Conservation (phyloP, 2,329 filamentous ascomycete species). For the Cytospora piceicola region DNA sequence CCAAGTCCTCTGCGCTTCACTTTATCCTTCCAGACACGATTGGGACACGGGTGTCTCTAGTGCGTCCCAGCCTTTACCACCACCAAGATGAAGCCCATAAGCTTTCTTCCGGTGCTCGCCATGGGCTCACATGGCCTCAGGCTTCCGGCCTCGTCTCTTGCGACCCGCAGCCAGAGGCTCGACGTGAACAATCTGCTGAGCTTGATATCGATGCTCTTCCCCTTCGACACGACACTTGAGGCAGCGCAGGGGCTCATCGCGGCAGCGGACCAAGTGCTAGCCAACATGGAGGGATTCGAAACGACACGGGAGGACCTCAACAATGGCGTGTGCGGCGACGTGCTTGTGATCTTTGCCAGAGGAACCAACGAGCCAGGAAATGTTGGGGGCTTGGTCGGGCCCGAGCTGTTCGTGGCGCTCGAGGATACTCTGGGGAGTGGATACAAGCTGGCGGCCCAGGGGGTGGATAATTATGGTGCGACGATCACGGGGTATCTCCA, state of each 20-base stretch:
- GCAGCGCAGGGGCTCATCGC: not conserved
- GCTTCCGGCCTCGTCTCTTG: not conserved
- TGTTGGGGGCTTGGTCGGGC: conserved; percentile 36
- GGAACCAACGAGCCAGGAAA: conserved; percentile 38
- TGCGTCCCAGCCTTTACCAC: not conserved
- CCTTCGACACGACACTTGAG: conserved; percentile 10
- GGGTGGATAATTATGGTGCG: conserved; percentile 36
- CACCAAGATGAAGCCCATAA: conserved; percentile 17
- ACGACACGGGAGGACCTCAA: conserved; percentile 26
- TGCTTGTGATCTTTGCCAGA: conserved; percentile 38
- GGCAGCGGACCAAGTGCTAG: conserved; percentile 13
- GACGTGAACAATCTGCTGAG: conserved; percentile 21
- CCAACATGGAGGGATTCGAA: conserved; percentile 2
- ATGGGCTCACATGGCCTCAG: conserved; percentile 4
- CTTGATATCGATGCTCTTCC: conserved; percentile 17
- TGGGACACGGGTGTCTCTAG: not conserved
- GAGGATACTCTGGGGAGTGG: conserved; percentile 26
- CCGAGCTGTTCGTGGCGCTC: conserved; percentile 35
- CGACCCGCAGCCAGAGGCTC: not conserved
- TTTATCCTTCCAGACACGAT: not conserved
- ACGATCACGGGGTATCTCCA: conserved; percentile 32
- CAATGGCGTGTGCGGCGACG: conserved; percentile 26
- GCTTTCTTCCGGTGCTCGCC: conserved; percentile 8
- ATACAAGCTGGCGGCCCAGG: conserved; percentile 34
- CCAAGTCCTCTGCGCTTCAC: not conserved